Percentiles rank a stretch among this genome's conserved stretches.
Conservation (phyloP, 2,329 filamentous ascomycete genomes). For the Calonectria ilicicola region DNA sequence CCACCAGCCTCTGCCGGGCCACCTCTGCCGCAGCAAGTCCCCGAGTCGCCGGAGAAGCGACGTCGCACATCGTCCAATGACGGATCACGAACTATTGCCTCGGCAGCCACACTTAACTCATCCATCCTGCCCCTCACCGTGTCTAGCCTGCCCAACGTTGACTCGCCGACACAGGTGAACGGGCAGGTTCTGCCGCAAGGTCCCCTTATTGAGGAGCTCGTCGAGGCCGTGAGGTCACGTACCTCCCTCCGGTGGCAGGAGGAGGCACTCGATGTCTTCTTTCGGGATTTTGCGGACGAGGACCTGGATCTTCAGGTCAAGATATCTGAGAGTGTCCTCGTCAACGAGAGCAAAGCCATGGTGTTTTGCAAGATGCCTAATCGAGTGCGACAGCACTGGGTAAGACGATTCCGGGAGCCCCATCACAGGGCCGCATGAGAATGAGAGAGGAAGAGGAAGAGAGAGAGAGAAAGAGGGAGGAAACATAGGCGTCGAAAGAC, state of each 20-base stretch:
- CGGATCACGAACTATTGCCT: slow-evolving; percentile 40
- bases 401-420: slow-evolving; percentile 61
- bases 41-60: slow-evolving; percentile 49
- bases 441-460: not conserved
- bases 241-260: slow-evolving; percentile 64
- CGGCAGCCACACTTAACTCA: slow-evolving; percentile 43
- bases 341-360: slow-evolving; percentile 71
- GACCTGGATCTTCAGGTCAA: slow-evolving; percentile 70
- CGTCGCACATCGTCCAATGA: slow-evolving; percentile 46
- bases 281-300: slow-evolving; percentile 68
- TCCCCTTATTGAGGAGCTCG: slow-evolving; percentile 51
- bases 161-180: slow-evolving; percentile 36
- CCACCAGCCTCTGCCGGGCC: slow-evolving; percentile 31
- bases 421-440: slow-evolving; percentile 17
- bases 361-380: slow-evolving; percentile 72
- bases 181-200: slow-evolving; percentile 31
- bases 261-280: slow-evolving; percentile 70
- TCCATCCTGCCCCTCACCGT: slow-evolving; percentile 41
- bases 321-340: slow-evolving; percentile 68
- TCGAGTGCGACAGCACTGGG: slow-evolving; percentile 66
- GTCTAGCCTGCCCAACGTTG: slow-evolving; percentile 30
- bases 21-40: slow-evolving; percentile 40
- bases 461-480: not conserved
- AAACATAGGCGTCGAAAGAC: not conserved
- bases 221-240: slow-evolving; percentile 55